phyloP scores from a whole-genome alignment of 2,329 filamentous ascomycete genomes.

The Dactylellina drechsleri region DNA sequence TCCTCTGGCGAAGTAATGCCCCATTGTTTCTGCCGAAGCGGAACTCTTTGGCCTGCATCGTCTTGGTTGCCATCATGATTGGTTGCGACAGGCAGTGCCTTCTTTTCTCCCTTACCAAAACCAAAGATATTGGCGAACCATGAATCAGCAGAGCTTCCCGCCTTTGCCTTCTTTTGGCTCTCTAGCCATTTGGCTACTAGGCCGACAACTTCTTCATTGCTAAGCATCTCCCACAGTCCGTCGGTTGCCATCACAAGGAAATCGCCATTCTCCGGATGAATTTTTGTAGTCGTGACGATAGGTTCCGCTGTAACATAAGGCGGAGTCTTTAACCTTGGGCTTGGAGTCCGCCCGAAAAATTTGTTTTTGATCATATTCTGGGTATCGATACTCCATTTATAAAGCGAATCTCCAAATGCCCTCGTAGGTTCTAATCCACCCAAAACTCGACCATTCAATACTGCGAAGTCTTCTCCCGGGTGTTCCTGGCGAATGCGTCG shows the following conservation, averaged over 20 bases:
- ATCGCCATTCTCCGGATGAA: slow-evolving; percentile 88
- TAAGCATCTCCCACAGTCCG: slow-evolving; percentile 98
- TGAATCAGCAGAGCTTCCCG: slow-evolving; percentile 62
- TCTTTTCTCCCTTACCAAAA: slow-evolving; percentile 71
- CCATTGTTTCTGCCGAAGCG: slow-evolving; percentile 91
- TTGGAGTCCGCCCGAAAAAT: slow-evolving; percentile 86
- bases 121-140: slow-evolving; percentile 70
- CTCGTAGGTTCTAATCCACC: slow-evolving; percentile 91
- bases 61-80: slow-evolving; percentile 66
- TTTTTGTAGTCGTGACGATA: slow-evolving; percentile 89
- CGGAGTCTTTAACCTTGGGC: slow-evolving; percentile 82
- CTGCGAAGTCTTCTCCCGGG: slow-evolving; percentile 86
- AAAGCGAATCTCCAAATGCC: slow-evolving; percentile 94
- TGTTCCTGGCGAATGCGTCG: slow-evolving; percentile 85
- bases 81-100: slow-evolving; percentile 72
- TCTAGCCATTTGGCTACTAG: slow-evolving; percentile 98
- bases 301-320: slow-evolving; percentile 98
- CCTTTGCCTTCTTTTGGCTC: slow-evolving; percentile 67
- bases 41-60: slow-evolving; percentile 77
- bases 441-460: slow-evolving; percentile 87
- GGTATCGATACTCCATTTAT: slow-evolving; percentile 92
- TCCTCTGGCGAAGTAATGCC: slow-evolving; percentile 78
- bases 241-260: slow-evolving; percentile 97
- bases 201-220: slow-evolving; percentile 96
- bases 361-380: slow-evolving; percentile 82